Conservation (phyloP, 2,329 filamentous ascomycete genomes). For the Fusarium longipes region DNA sequence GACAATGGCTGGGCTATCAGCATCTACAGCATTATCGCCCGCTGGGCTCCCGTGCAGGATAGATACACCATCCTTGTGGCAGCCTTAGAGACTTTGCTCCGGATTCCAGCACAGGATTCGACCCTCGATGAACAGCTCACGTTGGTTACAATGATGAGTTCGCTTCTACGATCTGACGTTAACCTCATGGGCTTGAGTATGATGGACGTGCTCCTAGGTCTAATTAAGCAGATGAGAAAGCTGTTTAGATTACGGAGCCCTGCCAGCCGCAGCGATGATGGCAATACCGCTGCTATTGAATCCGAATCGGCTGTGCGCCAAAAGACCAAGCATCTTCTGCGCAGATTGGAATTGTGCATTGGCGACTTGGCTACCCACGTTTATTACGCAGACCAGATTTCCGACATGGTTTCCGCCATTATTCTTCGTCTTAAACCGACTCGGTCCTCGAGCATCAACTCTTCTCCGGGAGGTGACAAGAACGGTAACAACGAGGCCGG, state of each 20-base stretch:
- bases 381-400: slow-evolving; percentile 96
- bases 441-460: slow-evolving; percentile 56
- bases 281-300: slow-evolving; percentile 48
- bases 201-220: slow-evolving; percentile 89
- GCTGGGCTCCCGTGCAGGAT: slow-evolving; percentile 94
- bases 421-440: slow-evolving; percentile 80
- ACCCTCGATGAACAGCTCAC: slow-evolving; percentile 79
- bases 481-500: slow-evolving; percentile 51
- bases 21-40: slow-evolving; percentile 81
- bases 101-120: slow-evolving; percentile 75
- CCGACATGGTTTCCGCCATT: slow-evolving; percentile 90
- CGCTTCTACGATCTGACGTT: slow-evolving; percentile 85
- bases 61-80: slow-evolving; percentile 90
- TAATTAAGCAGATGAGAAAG: slow-evolving; percentile 85
- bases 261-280: slow-evolving; percentile 49
- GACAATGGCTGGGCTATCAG: slow-evolving; percentile 82
- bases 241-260: slow-evolving; percentile 73
- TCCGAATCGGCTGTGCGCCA: slow-evolving; percentile 49
- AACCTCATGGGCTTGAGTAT: slow-evolving; percentile 96
- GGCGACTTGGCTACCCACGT: slow-evolving; percentile 93
- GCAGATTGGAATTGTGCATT: slow-evolving; percentile 82
- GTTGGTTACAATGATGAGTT: slow-evolving; percentile 81
- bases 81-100: slow-evolving; percentile 79
- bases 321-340: slow-evolving; percentile 73
- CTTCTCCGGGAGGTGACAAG: slow-evolving; percentile 61